These are phyloP conservation scores for Aspergillus oerlinghausenensis DNA, from an alignment of 2,329 filamentous ascomycete species.

Conservation along the genomic window DNA sequence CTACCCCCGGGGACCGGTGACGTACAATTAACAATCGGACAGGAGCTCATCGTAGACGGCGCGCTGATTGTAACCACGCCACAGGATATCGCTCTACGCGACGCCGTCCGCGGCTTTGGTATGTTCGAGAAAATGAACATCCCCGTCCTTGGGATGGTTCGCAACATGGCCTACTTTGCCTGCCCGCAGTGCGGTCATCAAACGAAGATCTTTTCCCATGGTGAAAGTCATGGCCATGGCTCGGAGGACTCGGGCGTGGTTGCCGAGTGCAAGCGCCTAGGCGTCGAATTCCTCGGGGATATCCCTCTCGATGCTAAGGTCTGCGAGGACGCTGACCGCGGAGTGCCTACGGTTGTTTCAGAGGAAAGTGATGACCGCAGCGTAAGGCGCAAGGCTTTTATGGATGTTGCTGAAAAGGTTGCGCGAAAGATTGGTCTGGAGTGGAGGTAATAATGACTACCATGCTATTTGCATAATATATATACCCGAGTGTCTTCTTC, in stretches of 20 bases:
- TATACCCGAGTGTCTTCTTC: not conserved
- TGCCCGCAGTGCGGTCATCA: conserved; percentile 73
- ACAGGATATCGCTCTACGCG: conserved; percentile 85
- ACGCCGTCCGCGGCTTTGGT: conserved; percentile 85
- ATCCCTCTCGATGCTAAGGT: conserved; percentile 83
- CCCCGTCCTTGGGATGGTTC: conserved; percentile 75
- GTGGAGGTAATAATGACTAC: conserved; percentile 19
- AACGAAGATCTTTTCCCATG: conserved; percentile 67
- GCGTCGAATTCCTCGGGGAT: conserved; percentile 78
- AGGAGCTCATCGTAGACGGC: conserved; percentile 87
- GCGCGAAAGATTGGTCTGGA: conserved; percentile 41
- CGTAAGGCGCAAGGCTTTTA: conserved; percentile 66
- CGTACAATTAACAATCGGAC: conserved; percentile 92
- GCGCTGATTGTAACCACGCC: conserved; percentile 83
- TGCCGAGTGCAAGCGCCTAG: conserved; percentile 65
- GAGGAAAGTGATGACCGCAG: conserved; percentile 63
- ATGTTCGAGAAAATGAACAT: conserved; percentile 87
- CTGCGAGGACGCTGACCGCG: conserved; percentile 79
- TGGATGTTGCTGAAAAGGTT: conserved; percentile 60
- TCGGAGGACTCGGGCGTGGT: conserved; percentile 57
- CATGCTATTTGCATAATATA: not conserved
- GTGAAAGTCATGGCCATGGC: conserved; percentile 17
- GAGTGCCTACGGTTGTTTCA: conserved; percentile 83
- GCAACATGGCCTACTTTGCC: conserved; percentile 84
- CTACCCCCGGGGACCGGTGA: conserved; percentile 93